Evolutionary conservation across 257 asterid genomes (phyloP), one percentile per base, ranked within the genome.

Genomic region (Anisodus acutangulus): DNA sequence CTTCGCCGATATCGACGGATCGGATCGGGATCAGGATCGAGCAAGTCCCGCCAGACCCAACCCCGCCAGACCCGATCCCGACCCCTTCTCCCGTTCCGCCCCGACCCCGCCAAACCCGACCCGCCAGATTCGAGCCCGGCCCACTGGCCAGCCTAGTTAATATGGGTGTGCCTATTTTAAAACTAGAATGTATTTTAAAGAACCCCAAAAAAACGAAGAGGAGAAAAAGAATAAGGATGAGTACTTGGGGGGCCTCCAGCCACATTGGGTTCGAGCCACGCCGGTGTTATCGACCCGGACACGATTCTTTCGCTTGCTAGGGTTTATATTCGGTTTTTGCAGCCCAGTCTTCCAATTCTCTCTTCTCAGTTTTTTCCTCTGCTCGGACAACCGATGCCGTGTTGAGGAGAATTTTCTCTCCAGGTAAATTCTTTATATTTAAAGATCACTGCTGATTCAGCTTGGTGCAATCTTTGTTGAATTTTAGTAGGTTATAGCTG

Each of bases 321-420:
- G 79, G 79, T 70, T 70, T 70, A n/a, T 70, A 70, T 15, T 39
- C 26, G 53, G 31, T 68, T 68, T 68, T 16, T 68, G 57, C 79
- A 70, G 79, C 43, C 17, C 57, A 9, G 8, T 69, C 5, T 70
- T n/a, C 35, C 9, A n/a, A 6, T 22, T n/a, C 35, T 8, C 67
- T 62, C 13, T 57, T 57, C 37, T 62, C 68, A 62, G 68, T 3
- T 54, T 11, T 54, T 54, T 66, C 72, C 9, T 66, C 72, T 66
- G 47, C 39, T 54, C 59, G 59, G 59, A 54, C 59, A 54, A 54
- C 5, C 59, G 17, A 54, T 12, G 9, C 59, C 13, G 3, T 54
- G 59, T 54, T 12, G 59, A 62, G 69, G 39, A 63, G 17, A 66
- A 35, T 66, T 66, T 66, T 12, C 19, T 66, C 72, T 66, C 19